Evolutionary conservation across 2,329 filamentous ascomycete genomes (phyloP), one percentile per base, ranked within the genome.

Genomic region (Colletotrichum zoysiae): DNA sequence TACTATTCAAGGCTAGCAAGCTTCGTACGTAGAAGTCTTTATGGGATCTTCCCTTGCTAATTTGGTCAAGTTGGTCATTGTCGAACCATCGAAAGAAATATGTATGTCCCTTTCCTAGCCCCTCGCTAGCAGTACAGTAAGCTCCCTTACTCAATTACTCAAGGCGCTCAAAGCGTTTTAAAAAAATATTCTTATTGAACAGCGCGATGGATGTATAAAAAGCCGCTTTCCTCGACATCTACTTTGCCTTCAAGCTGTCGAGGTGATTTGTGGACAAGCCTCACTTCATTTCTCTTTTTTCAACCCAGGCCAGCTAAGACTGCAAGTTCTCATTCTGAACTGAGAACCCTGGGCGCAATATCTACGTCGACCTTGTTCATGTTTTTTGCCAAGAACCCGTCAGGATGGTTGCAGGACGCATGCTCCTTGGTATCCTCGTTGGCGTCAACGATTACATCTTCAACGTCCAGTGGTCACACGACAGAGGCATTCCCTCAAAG

Each of bases 371-470:
- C 2, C 2, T 11, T 3, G 33, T 8, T 12, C 5, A 5, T 23
- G 1, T 23, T 18, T 26, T 7, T n/a, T 6, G 0, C 1, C 4
- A 40, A 51, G 26, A 1, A 18, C 14, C 48, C 18, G 46, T 2
- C 40, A 33, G 3, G 3, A 68, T 67, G 62, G 46, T 56, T 8
- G n/a, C 56, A 1, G 63, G 67, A 40, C 33, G 44, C 3, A 11
- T 30, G 7, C 67, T 67, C 16, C 48, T 70, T 8, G 56, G 67
- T 2, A 67, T 70, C 9, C 55, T 70, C 2, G 33, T 44, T 12
- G 42, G 42, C 9, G 9, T 46, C 44, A 35, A 56, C 23, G 33
- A 61, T 2, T 26, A 12, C 8, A 33, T 67, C 33, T 40, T 40
- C 18, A 58, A 58, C 5, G 18, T 70, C 3, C 23, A 33, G 38